Base-by-base conservation (phyloP, 2,329 filamentous ascomycete genomes). In the Arthrocladium fulminans region DNA sequence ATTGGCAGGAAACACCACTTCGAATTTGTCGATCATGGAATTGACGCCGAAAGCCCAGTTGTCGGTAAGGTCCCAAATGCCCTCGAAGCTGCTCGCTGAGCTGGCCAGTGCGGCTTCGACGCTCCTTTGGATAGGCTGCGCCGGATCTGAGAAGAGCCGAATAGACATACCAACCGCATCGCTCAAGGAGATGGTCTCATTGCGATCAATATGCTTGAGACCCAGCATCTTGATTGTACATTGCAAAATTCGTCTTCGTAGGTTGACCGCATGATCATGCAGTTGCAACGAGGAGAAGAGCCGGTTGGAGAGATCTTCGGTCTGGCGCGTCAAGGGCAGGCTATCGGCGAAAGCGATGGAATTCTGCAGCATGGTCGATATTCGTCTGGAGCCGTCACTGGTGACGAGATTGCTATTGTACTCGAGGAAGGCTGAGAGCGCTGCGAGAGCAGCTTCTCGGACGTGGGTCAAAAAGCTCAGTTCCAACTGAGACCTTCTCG, bases 21-120 rank as follows among this genome's bases (percentile, higher is more conserved):
- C 78, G 61, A 92, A 88, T 0, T 88, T 86, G 19, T 79, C 76
- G 1, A 94, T 81, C 19, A 97, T 71, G 1, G 89, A 87, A 8
- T 87, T 94, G 13, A 98, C 83, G 2, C 94, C 92, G 65, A 95
- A 97, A 1, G 89, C 90, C 58, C 83, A 89, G 61, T 97, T 97
- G 64, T 98, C 92, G 7, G 83, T 85, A 5, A 95, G 79, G 54
- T 97, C 90, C 92, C 92, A 98, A 32, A 98, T 80, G 1, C 82
- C 89, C 59, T 98, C 92, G 60, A 97, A 96, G 2, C 81, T 85
- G 4, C 86, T 88, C 1, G 88, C 86, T 13, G 89, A 86, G 56
- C 84, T 92, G 15, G 90, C 90, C 60, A 98, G 96, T 0, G 89
- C 88, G 12, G 87, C 85, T 60, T 90, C 94, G 41, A 97, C 65